A percentile compares a stretch with the other conserved stretches of the same genome.
These are phyloP conservation scores for Citrus unshiu DNA, from an alignment of 345 rosid genomes.

Conservation along the genomic window DNA sequence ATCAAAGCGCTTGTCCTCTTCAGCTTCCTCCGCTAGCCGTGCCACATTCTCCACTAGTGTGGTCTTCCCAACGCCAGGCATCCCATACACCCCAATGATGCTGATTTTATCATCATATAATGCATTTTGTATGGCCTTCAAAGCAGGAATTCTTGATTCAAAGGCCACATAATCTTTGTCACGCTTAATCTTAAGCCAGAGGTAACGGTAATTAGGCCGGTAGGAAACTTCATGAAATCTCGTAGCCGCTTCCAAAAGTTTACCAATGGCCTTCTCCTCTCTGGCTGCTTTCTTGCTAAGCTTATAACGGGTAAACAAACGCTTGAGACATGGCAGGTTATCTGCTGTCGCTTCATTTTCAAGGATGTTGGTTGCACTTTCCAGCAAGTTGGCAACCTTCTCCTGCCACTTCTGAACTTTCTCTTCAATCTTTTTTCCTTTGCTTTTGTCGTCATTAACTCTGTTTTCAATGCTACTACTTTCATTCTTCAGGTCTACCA, in stretches of 20 bases:
- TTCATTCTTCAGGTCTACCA: no score
- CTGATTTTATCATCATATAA: constrained; percentile 1
- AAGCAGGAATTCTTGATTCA: constrained; percentile 8
- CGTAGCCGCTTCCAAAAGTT: background rate
- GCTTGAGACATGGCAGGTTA: no score
- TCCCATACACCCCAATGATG: constrained; percentile 13
- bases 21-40: background rate
- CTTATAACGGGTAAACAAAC: no score
- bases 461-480: no score
- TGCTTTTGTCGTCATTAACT: no score
- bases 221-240: background rate
- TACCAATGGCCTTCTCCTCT: background rate
- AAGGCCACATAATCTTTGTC: background rate
- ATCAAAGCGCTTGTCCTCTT: background rate
- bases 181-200: background rate
- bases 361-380: no score
- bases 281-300: no score
- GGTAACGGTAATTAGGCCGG: background rate
- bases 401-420: no score
- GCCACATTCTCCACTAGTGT: constrained; percentile 4
- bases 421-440: no score
- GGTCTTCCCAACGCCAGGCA: constrained; percentile 15
- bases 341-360: no score
- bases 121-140: constrained; percentile 4
- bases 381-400: no score